Evolutionary conservation across 805 yeast species (phyloP).

Genomic region (Starmerella geochares): DNA sequence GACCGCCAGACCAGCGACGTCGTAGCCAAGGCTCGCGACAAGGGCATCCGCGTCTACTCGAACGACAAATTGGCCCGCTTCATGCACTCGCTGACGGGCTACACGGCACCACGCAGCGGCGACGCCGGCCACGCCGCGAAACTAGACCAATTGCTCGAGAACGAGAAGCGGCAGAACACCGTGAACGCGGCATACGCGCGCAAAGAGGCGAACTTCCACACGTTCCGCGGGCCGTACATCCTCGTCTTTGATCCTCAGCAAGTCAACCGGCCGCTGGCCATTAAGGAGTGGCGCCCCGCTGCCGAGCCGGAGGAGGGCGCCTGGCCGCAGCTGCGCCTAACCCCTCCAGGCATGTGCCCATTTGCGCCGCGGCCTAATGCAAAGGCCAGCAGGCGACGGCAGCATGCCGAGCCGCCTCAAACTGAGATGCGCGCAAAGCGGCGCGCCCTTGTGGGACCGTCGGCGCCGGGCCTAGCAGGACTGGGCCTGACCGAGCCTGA

Average conservation of each 20-base stretch:
- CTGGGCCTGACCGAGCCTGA: neutral
- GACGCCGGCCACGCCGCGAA: constrained; percentile 27
- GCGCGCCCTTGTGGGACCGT: constrained; percentile 1
- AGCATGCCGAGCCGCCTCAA: neutral
- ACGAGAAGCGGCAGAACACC: constrained; percentile 43
- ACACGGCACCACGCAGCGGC: constrained; percentile 11
- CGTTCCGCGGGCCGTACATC: constrained; percentile 64
- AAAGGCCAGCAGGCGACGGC: neutral
- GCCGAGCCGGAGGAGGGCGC: constrained; percentile 30
- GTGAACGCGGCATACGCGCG: constrained; percentile 81
- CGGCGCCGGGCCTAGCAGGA: constrained; percentile 7
- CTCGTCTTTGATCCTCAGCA: constrained; percentile 74
- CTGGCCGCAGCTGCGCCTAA: constrained; percentile 53
- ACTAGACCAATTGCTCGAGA: constrained; percentile 57
- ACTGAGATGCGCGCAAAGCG: neutral
- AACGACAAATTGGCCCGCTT: constrained; percentile 77
- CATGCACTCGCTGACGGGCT: constrained; percentile 34
- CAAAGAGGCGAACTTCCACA: constrained; percentile 65
- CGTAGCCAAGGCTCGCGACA: constrained; percentile 49
- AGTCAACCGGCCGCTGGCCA: constrained; percentile 66
- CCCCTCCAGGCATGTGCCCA: constrained; percentile 71
- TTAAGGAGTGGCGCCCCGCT: constrained; percentile 59
- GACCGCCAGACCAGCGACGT: constrained; percentile 48
- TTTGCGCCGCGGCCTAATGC: constrained; percentile 39
- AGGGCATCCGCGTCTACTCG: constrained; percentile 74